Evolutionary conservation across 1,284 basidiomycete genomes (phyloP).

Genomic region (Coriolopsis trogii): DNA sequence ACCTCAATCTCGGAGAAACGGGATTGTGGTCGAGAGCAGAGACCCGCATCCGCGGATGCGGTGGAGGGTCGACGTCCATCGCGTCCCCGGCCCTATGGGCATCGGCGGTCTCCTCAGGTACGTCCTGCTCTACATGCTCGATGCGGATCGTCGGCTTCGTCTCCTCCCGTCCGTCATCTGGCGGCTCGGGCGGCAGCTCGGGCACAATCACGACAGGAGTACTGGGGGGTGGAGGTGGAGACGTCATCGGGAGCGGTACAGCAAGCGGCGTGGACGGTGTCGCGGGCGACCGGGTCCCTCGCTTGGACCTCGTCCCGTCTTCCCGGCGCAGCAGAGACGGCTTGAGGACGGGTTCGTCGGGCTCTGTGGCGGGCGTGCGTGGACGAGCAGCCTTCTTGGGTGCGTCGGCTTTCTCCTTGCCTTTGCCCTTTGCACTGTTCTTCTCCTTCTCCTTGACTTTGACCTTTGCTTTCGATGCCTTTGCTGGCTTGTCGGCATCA

Average conservation of each 20-base stretch:
- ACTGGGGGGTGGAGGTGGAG: background rate
- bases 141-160: background rate
- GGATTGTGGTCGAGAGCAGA: too few species aligned
- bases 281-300: slow-evolving; percentile 3
- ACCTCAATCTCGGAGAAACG: too few species aligned
- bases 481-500: slow-evolving; percentile 7
- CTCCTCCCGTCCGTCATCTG: background rate
- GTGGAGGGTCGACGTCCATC: slow-evolving; percentile 13
- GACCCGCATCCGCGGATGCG: background rate
- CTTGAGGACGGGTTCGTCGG: background rate
- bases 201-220: slow-evolving; percentile 1
- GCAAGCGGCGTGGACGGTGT: background rate
- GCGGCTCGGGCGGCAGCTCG: slow-evolving; percentile 3
- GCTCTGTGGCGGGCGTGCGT: slow-evolving; percentile 3
- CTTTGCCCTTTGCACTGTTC: background rate
- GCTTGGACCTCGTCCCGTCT: background rate
- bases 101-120: background rate
- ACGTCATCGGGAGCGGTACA: background rate
- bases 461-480: slow-evolving; percentile 4
- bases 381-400: background rate
- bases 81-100: background rate
- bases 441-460: background rate
- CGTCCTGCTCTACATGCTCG: too few species aligned
- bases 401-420: background rate
- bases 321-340: slow-evolving; percentile 5